Evolutionary conservation across 2,329 filamentous ascomycete genomes (phyloP).

Genomic region (Cordyceps cicadae): DNA sequence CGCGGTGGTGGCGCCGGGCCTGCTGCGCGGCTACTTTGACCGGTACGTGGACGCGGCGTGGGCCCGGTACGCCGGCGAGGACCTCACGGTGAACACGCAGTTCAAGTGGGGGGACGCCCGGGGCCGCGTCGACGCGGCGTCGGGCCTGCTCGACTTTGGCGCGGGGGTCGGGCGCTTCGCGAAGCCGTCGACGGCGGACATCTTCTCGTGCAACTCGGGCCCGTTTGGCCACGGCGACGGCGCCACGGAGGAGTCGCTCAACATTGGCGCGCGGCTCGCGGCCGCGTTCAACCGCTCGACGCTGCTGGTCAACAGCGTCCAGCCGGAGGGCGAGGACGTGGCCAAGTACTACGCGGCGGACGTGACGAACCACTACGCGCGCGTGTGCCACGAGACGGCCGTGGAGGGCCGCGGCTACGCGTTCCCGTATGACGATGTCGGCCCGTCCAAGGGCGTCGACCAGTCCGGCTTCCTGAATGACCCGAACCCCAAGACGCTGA

Average conservation of each 20-base stretch:
- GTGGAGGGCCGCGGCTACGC: conserved; percentile 57
- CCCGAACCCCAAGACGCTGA: conserved; percentile 44
- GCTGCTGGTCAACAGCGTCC: conserved; percentile 43
- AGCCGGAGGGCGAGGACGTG: conserved; percentile 43
- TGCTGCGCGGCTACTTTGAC: conserved; percentile 44
- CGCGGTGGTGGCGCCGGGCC: conserved; percentile 31
- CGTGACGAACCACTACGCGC: conserved; percentile 59
- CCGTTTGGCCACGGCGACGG: conserved; percentile 42
- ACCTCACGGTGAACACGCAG: conserved; percentile 47
- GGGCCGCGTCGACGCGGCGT: conserved; percentile 29
- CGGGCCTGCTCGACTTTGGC: conserved; percentile 30
- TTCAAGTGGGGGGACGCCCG: conserved; percentile 39
- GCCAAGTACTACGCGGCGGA: conserved; percentile 43
- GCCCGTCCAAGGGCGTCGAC: conserved; percentile 43
- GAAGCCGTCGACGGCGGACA: conserved; percentile 39
- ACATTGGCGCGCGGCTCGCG: conserved; percentile 63
- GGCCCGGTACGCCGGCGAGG: conserved; percentile 35
- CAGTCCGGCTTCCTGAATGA: conserved; percentile 57
- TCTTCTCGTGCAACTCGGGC: conserved; percentile 47
- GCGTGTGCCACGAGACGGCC: conserved; percentile 54
- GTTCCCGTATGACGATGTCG: conserved; percentile 65
- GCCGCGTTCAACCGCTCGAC: conserved; percentile 71
- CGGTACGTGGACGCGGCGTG: conserved; percentile 44
- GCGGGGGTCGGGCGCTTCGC: conserved; percentile 29
- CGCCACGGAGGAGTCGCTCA: conserved; percentile 41